phyloP scores from a whole-genome alignment of 2,329 filamentous ascomycete genomes.

The Rutstroemia sp. region DNA sequence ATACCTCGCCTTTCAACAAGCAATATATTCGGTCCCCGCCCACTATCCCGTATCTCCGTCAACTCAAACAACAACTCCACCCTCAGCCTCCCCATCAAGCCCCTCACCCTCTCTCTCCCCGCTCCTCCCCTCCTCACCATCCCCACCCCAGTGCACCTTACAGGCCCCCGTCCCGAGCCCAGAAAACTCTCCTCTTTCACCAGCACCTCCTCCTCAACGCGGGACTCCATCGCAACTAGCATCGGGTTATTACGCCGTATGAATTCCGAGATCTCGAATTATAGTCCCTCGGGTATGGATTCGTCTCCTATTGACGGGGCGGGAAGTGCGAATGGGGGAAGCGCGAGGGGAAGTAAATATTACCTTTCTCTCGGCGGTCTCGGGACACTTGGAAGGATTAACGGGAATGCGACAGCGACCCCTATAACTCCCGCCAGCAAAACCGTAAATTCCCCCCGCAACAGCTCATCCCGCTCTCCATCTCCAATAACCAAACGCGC shows the following conservation, averaged over 20 bases:
- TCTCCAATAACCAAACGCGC: not conserved
- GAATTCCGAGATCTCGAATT: slow-evolving; percentile 8
- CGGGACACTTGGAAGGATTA: not conserved
- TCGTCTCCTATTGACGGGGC: not conserved
- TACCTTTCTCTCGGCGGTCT: not conserved
- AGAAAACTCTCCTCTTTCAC: not conserved
- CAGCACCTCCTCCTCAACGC: not conserved
- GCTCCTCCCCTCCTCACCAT: slow-evolving; percentile 18
- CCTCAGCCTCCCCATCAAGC: not conserved
- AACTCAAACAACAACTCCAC: slow-evolving; percentile 8
- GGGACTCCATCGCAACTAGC: slow-evolving; percentile 2
- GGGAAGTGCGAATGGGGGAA: not conserved
- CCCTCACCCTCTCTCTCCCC: not conserved
- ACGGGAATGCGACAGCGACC: not conserved
- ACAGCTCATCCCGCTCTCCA: no score
- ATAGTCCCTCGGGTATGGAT: not conserved
- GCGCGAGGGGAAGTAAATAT: not conserved
- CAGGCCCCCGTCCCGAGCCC: slow-evolving; percentile 13
- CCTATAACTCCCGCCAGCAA: not conserved
- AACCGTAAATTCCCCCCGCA: not conserved
- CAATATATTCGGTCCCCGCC: not conserved
- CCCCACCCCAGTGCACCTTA: slow-evolving; percentile 15
- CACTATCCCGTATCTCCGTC: not conserved
- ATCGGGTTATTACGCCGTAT: slow-evolving; percentile 11
- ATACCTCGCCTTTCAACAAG: not conserved